Evolutionary conservation across 2,329 filamentous ascomycete species (phyloP).

Genomic region (Claviceps sp.): DNA sequence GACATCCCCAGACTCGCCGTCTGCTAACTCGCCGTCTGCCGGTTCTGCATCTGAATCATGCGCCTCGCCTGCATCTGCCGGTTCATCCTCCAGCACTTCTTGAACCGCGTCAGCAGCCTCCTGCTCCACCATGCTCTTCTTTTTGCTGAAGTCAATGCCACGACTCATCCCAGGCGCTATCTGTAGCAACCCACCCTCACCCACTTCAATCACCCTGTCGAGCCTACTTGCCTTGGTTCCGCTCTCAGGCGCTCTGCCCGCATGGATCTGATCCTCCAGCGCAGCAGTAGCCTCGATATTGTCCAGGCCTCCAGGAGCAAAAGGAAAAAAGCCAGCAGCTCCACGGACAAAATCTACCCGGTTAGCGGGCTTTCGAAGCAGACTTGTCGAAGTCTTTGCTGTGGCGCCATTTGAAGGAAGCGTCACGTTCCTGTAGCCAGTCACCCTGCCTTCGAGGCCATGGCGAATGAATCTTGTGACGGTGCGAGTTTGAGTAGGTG

Average conservation of each 20-base stretch:
- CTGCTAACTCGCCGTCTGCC: constrained; percentile 11
- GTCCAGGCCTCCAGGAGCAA: constrained; percentile 81
- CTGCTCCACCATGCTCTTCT: constrained; percentile 40
- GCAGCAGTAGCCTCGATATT: constrained; percentile 75
- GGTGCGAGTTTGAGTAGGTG: constrained; percentile 86
- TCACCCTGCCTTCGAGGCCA: constrained; percentile 83
- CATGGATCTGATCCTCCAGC: constrained; percentile 61
- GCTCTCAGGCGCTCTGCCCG: constrained; percentile 29
- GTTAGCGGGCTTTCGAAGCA: constrained; percentile 72
- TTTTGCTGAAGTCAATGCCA: constrained; percentile 58
- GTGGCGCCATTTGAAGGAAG: constrained; percentile 79
- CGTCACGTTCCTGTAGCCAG: constrained; percentile 87
- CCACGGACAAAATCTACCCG: constrained; percentile 86
- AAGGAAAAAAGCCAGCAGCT: constrained; percentile 86
- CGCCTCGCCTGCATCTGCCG: constrained; percentile 23
- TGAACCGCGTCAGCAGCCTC: constrained; percentile 59
- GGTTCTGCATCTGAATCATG: constrained; percentile 18
- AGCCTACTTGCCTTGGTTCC: constrained; percentile 43
- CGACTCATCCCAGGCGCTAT: constrained; percentile 69
- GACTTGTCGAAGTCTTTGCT: constrained; percentile 87
- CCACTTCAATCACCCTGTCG: constrained; percentile 77
- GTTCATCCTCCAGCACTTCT: constrained; percentile 40
- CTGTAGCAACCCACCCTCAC: constrained; percentile 67
- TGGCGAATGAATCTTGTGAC: constrained; percentile 85
- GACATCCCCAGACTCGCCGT: constrained; percentile 14